phyloP scores from a whole-genome alignment of 495 filamentous ascomycete species.

The Penicillium arizonense region DNA sequence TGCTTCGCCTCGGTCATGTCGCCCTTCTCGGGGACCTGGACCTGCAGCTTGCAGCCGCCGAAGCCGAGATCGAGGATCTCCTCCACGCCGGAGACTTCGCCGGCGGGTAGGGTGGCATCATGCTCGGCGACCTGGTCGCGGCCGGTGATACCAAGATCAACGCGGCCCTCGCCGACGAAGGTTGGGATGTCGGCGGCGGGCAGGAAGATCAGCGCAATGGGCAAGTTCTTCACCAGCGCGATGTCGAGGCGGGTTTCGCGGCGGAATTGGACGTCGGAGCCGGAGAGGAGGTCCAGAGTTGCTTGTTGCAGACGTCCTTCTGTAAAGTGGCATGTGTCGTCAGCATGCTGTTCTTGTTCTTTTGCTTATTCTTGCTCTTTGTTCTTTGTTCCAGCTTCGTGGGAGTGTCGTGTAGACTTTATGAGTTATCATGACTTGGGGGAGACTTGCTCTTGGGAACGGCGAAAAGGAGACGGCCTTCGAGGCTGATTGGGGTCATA shows the following conservation, averaged over 20 bases:
- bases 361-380: not conserved
- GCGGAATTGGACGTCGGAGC: constrained; percentile 93
- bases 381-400: constrained; percentile 5
- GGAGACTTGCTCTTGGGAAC: constrained; percentile 86
- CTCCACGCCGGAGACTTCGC: constrained; percentile 65
- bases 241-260: constrained; percentile 93
- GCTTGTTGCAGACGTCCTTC: constrained; percentile 90
- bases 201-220: constrained; percentile 94
- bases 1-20: constrained; percentile 63
- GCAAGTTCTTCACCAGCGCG: constrained; percentile 91
- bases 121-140: constrained; percentile 90
- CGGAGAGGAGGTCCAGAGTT: constrained; percentile 82
- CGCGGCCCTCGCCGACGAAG: constrained; percentile 91
- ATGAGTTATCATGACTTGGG: constrained; percentile 21
- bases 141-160: constrained; percentile 93
- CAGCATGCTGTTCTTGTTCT: constrained; percentile 7
- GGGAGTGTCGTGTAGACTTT: not conserved
- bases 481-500: constrained; percentile 48
- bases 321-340: constrained; percentile 32
- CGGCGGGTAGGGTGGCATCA: constrained; percentile 62
- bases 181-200: constrained; percentile 96
- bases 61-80: constrained; percentile 88
- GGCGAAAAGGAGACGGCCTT: constrained; percentile 91
- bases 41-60: constrained; percentile 87
- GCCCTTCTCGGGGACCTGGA: constrained; percentile 91